A percentile compares a stretch with the other conserved stretches of the same genome.
Evolutionary conservation across 2,329 filamentous ascomycete genomes (phyloP).

Genomic region (Diaporthe citriasiana): DNA sequence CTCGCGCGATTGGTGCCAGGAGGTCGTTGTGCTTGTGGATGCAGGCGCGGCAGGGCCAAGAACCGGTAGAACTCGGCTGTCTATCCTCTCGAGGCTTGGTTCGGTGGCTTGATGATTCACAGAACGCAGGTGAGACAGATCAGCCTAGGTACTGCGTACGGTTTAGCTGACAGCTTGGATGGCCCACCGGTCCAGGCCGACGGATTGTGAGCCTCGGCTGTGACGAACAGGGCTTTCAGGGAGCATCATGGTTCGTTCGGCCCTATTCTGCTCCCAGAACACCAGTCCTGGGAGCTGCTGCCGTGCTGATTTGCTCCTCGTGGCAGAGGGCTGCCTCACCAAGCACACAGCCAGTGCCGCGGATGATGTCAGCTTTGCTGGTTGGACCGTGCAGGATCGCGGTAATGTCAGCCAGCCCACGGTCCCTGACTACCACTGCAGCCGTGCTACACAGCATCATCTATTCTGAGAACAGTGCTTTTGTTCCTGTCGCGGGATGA

Average conservation of each 20-base stretch:
- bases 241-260: slow-evolving; percentile 15
- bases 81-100: slow-evolving; percentile 29
- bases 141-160: slow-evolving; percentile 3
- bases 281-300: slow-evolving; percentile 6
- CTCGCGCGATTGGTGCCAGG: slow-evolving; percentile 1
- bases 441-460: slow-evolving; percentile 31
- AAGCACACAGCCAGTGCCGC: slow-evolving; percentile 36
- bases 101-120: slow-evolving; percentile 35
- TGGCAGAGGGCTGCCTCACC: slow-evolving; percentile 24
- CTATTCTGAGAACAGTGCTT: slow-evolving; percentile 35
- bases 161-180: slow-evolving; percentile 22
- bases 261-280: slow-evolving; percentile 24
- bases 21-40: slow-evolving; percentile 4
- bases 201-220: slow-evolving; percentile 28
- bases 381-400: slow-evolving; percentile 34
- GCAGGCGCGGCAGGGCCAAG: slow-evolving; percentile 22
- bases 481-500: slow-evolving; percentile 17
- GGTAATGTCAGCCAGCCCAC: slow-evolving; percentile 39
- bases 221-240: background rate
- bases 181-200: slow-evolving; percentile 20
- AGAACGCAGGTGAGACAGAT: slow-evolving; percentile 33
- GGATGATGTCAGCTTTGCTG: slow-evolving; percentile 40
- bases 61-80: slow-evolving; percentile 19
- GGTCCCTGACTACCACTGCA: slow-evolving; percentile 34
- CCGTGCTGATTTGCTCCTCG: slow-evolving; percentile 21